Evolutionary conservation across 73 alveolate genomes (phyloP).

Genomic region (Diophrys sp.): DNA sequence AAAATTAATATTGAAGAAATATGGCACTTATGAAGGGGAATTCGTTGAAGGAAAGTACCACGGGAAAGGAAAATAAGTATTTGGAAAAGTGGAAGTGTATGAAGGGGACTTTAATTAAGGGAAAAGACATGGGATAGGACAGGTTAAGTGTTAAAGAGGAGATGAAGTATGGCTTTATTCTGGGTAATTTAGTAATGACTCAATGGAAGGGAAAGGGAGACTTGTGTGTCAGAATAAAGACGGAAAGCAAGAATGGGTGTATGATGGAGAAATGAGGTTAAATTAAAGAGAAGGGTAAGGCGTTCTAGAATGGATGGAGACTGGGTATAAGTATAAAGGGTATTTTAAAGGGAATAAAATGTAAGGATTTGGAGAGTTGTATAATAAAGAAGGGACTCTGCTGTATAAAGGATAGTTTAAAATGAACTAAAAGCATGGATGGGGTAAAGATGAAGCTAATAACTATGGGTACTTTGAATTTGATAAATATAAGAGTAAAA

Average conservation of each 20-base stretch:
- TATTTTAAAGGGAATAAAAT: neutral
- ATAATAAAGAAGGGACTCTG: neutral
- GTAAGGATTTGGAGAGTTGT: neutral
- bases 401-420: neutral
- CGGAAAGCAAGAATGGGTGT: neutral
- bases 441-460: neutral
- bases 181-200: neutral
- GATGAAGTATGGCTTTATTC: neutral
- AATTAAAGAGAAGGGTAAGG: neutral
- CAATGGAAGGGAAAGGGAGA: neutral
- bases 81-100: neutral
- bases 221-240: neutral
- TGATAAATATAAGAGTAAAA: neutral
- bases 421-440: neutral
- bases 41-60: slow-evolving; percentile 47
- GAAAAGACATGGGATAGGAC: neutral
- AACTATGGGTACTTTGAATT: neutral
- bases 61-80: neutral
- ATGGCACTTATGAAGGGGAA: slow-evolving; percentile 66
- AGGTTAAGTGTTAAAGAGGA: neutral
- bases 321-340: neutral
- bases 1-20: slow-evolving; percentile 64
- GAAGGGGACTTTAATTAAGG: neutral
- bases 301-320: neutral
- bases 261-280: neutral